Conservation (phyloP, 768 basidiomycete genomes). For the Mycena maculata region DNA sequence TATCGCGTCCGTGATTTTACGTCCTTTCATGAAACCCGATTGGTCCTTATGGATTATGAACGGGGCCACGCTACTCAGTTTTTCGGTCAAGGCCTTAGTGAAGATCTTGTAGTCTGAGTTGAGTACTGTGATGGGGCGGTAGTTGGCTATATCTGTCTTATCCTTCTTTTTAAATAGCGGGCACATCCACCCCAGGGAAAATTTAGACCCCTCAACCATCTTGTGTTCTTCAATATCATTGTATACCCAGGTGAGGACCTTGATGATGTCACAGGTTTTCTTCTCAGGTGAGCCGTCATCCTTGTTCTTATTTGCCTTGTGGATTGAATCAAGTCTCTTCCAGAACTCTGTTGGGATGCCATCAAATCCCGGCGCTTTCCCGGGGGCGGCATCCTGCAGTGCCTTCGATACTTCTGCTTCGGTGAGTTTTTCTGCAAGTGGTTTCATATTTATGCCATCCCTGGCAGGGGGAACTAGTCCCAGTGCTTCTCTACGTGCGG, state of each 20-base stretch:
- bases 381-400: neutral
- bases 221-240: neutral
- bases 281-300: neutral
- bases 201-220: neutral
- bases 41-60: neutral
- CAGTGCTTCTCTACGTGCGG: constrained; percentile 44
- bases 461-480: too few relatives aligned
- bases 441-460: constrained; percentile 40
- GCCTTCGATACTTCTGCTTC: constrained; percentile 36
- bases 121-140: too few relatives aligned
- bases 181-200: too few relatives aligned
- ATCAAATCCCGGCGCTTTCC: neutral
- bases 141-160: neutral
- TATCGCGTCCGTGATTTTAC: neutral
- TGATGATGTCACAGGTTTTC: too few relatives aligned
- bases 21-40: neutral
- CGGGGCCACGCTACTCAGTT: neutral
- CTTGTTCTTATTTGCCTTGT: neutral
- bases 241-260: neutral
- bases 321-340: neutral
- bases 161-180: too few relatives aligned
- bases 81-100: neutral
- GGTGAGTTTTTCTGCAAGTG: constrained; percentile 41
- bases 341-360: too few relatives aligned
- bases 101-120: neutral